Base-by-base conservation (phyloP, 2,329 filamentous ascomycete species). In the Ophiocordyceps camponoti-saundersi region DNA sequence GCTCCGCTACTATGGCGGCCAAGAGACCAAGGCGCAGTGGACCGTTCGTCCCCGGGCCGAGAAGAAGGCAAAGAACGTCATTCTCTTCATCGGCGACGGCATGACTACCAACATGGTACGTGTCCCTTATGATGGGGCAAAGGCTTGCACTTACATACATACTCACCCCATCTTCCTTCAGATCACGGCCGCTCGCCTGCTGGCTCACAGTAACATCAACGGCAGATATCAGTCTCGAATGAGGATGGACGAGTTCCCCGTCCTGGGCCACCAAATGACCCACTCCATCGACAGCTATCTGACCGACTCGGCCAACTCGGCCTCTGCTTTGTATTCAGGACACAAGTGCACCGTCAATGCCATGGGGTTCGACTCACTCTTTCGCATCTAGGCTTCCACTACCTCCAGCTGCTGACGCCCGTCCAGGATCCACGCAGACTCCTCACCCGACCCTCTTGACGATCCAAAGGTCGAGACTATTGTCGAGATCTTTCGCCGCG, bases 381-480 rank as follows among this genome's bases (percentile, higher is more conserved):
- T 15, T 16, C 16, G 4, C 8, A 18, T 16, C 2, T 7, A 6
- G 16, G 16, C 10, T 16, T 6, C 16, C n/a, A 1, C 8, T 16
- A 3, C 23, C 23, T 8, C 8, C 23, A 26, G 23, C n/a, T 42
- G 40, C 40, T 42, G 20, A 42, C 40, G 6, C n/a, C 7, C 34
- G 49, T 55, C 3, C 15, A 69, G 72, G 53, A 73, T 90, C 30
- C 89, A 92, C 49, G 83, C 73, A 41, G 86, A 93, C 60, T 87
- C 82, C 0, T 87, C 82, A 44, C 68, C 75, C 13, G 72, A 82
- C 54, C 65, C 73, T 3, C 86, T 86, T 52, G 86, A 93, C 58
- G 86, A 93, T 57, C 86, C 86, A 47, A 92, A 90, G 66, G 76
- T 93, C 21, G 86, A 92, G 68, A 86, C 80, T 15, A 85, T 93